Evolutionary conservation across 495 filamentous ascomycete genomes (phyloP), one percentile per base, ranked within the genome.

Genomic region (Lasiosphaeria miniovina): DNA sequence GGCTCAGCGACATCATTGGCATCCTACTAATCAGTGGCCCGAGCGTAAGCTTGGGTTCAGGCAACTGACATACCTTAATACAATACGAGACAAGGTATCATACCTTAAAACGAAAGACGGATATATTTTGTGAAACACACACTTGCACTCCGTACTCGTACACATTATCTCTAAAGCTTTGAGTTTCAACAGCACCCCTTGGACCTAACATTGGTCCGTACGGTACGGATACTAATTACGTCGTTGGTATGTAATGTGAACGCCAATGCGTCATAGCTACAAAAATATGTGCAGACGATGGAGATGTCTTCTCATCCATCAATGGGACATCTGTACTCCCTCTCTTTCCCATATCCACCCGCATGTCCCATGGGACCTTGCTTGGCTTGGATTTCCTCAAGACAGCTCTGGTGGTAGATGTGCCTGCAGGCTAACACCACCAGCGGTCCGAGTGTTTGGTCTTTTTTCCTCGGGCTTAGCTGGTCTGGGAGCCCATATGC

Each of bases 401-500:
- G 67, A 70, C 85, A 88, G 24, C 64, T 74, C 61, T 82, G 77
- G 64, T 88, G 85, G 64, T 85, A 87, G 38, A 87, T 77, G 65
- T 88, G 85, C 49, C 82, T 76, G 66, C 85, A 88, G 45, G 81
- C 81, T 43, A 87, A 71, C 57, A 88, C 71, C 0, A 88, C 78
- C 36, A 88, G 65, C 48, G 82, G 75, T 11, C 77, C 79, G 33
- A 83, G 69, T 4, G 69, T 62, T 15, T 69, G 64, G 6, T 67
- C 69, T 53, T 57, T 70, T 32, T 58, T 43, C 8, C 43, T 40
- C 6, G 52, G 56, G 41, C 45, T 52, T 17, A 24, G 55, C 33
- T 24, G 17, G 45, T 43, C 60, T 40, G 5, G 17, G 49, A 35
- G 12, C 6, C 49, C 49, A 2, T 11, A 35, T 5, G 49, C 32